Base-by-base conservation (phyloP, 1,139 yeast genomes). In the Kodamaea sp. region DNA sequence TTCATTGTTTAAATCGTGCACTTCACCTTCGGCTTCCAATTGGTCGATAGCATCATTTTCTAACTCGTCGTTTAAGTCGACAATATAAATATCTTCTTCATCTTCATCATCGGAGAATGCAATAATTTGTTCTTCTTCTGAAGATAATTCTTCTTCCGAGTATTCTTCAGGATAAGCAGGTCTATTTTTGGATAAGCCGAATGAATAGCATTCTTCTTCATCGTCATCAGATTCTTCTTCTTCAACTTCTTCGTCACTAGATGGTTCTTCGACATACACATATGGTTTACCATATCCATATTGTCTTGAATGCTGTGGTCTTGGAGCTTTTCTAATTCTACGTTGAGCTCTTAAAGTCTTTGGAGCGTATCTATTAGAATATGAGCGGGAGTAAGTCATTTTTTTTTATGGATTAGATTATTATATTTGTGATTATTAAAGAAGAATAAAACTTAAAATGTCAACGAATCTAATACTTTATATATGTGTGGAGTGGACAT, bases 251-350 rank as follows among this genome's bases (percentile, higher is more conserved):
- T 42, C 53, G 10, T 50, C 55, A 32, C 53, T 49, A n/a, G 44
- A 66, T 37, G 74, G 74, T 45, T 68, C 74, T 55, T 68, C 74
- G 39, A 68, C 71, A 40, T 55, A 66, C 9, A 63, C 73, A 39
- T 58, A 53, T 38, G 66, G 70, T 48, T 64, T 67, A 41, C 57
- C 60, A 46, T 63, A 63, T 36, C 40, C 36, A 31, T 27, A 29
- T 11, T 37, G 34, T 27, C 40, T 36, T 11, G 27, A 15, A 5
- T 31, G 26, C 8, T 27, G 37, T 12, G 36, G 32, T 23, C 29
- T 23, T 8, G 36, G 8, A 20, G 28, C 29, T 32, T 45, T 56
- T 45, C 50, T 58, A 32, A 35, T 45, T 22, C 36, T 38, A 15
- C 40, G 40, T 25, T 51, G 39, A 10, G 61, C 60, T 45, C 54